Conservation (phyloP, 352 stramenopile species). For the Pythium dissotocum region DNA sequence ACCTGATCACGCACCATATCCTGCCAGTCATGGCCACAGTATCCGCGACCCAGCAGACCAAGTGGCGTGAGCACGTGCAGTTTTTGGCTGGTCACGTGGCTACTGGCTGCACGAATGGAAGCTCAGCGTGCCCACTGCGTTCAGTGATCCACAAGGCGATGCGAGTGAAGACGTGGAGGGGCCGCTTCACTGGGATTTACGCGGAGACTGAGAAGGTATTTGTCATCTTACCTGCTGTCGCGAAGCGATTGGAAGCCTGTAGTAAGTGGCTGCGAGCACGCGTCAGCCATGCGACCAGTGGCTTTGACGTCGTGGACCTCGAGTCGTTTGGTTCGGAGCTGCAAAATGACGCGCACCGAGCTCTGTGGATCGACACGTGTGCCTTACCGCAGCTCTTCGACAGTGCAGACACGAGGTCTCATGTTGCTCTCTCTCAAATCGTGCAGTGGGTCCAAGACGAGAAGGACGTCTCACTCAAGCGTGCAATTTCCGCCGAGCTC, state of each 20-base stretch:
- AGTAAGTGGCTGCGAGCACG: constrained; percentile 5
- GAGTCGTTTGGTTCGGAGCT: neutral
- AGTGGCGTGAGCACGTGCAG: constrained; percentile 17
- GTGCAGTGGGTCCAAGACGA: constrained; percentile 57
- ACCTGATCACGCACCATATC: constrained; percentile 70
- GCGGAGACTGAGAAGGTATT: neutral
- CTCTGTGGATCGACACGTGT: constrained; percentile 48
- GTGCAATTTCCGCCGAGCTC: constrained; percentile 46
- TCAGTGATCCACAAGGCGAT: constrained; percentile 18
- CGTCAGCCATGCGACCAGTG: neutral
- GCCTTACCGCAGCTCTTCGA: constrained; percentile 43
- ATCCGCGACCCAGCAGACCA: neutral
- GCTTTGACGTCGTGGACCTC: constrained; percentile 22
- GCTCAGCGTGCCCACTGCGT: constrained; percentile 4
- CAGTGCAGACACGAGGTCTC: constrained; percentile 20
- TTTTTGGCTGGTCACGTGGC: constrained; percentile 25
- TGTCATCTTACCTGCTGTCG: constrained; percentile 14
- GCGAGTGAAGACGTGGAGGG: constrained; percentile 19
- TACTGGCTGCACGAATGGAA: neutral
- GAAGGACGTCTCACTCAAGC: constrained; percentile 30
- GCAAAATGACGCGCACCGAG: constrained; percentile 28
- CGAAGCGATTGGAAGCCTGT: constrained; percentile 8
- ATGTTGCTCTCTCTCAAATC: constrained; percentile 33
- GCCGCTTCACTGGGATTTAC: neutral
- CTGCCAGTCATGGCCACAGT: constrained; percentile 41